A percentile compares a stretch with the other conserved stretches of the same genome.
phyloP scores from a whole-genome alignment of 371 early-diverging fungal genomes.

The Saksenaea vasiformis region DNA sequence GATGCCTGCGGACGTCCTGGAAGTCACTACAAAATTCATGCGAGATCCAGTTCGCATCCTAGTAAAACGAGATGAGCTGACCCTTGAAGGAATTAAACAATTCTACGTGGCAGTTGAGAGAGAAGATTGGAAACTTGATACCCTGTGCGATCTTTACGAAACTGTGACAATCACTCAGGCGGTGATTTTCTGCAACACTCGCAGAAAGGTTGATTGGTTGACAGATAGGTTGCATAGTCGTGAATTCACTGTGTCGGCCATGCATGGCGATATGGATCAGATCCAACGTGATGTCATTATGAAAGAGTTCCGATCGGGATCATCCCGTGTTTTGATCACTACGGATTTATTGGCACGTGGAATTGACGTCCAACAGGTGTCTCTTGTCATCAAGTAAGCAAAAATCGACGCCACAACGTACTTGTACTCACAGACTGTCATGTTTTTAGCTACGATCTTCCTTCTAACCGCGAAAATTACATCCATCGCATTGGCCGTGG shows the following conservation, averaged over 20 bases:
- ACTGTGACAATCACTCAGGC: constrained; percentile 93
- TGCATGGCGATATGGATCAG: constrained; percentile 97
- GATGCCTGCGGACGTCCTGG: constrained; percentile 90
- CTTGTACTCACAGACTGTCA: not conserved
- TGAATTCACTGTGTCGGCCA: constrained; percentile 92
- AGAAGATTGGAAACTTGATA: constrained; percentile 91
- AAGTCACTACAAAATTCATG: constrained; percentile 92
- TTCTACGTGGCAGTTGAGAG: constrained; percentile 92
- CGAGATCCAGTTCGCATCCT: constrained; percentile 90
- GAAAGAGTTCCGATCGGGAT: constrained; percentile 95
- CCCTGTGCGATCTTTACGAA: constrained; percentile 90
- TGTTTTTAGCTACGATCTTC: constrained; percentile 96
- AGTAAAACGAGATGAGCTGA: constrained; percentile 96
- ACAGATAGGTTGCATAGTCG: constrained; percentile 81
- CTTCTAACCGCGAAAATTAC: constrained; percentile 95
- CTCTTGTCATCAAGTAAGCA: constrained; percentile 77
- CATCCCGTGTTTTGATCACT: constrained; percentile 96
- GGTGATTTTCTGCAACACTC: constrained; percentile 96
- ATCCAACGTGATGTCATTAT: constrained; percentile 96
- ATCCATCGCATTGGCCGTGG: constrained; percentile 99
- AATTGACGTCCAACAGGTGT: constrained; percentile 99
- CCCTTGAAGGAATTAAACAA: constrained; percentile 94
- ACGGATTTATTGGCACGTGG: constrained; percentile 99
- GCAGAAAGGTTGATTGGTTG: constrained; percentile 91
- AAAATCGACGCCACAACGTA: not conserved